Evolutionary conservation across 495 filamentous ascomycete genomes (phyloP).

Genomic region (Tuber aestivum): DNA sequence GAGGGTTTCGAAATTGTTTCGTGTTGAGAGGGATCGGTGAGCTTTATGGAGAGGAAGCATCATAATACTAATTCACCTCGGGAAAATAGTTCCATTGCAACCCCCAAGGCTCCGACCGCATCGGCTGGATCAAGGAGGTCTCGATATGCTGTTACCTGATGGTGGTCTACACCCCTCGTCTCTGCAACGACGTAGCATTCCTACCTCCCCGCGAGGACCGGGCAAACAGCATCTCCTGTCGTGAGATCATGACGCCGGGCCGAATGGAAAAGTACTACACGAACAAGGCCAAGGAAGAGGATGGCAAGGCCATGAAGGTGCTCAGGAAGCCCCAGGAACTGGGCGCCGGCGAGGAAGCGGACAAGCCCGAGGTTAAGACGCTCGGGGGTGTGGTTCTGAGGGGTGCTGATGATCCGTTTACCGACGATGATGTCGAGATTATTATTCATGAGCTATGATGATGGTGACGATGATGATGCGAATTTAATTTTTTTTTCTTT

Average conservation of each 20-base stretch:
- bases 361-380: conserved; percentile 35
- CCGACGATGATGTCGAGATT: background rate
- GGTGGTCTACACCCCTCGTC: conserved; percentile 85
- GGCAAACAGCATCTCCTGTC: conserved; percentile 72
- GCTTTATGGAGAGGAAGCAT: background rate
- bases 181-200: conserved; percentile 91
- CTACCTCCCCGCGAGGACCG: conserved; percentile 74
- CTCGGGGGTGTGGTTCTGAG: background rate
- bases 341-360: conserved; percentile 42
- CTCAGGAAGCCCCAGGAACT: conserved; percentile 26
- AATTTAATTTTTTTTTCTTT: too few relatives aligned
- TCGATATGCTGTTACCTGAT: conserved; percentile 91
- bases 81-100: conserved; percentile 74
- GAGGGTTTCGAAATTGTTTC: background rate
- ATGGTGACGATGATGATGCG: too few relatives aligned
- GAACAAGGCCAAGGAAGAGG: conserved; percentile 28
- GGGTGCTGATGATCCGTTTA: background rate
- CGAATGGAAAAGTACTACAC: conserved; percentile 36
- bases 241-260: conserved; percentile 55
- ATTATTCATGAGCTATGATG: conserved; percentile 2
- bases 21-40: background rate
- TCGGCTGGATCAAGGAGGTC: conserved; percentile 92
- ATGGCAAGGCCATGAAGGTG: conserved; percentile 21
- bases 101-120: conserved; percentile 71
- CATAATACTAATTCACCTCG: background rate